phyloP scores from a whole-genome alignment of 805 yeast genomes.

The Saccharomyces kudriavzevii region DNA sequence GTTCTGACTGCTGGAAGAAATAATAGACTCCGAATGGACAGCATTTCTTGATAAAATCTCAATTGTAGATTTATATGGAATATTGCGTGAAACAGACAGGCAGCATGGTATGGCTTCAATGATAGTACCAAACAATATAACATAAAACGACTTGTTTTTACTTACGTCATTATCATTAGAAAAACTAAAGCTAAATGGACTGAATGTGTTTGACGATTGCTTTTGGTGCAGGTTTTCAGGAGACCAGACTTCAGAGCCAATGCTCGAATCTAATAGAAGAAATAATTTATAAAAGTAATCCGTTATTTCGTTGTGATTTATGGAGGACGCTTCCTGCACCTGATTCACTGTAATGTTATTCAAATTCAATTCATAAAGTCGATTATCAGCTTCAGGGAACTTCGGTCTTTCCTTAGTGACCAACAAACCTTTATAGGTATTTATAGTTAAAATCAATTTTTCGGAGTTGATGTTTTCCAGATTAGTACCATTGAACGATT shows the following conservation, averaged over 20 bases:
- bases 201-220: conserved; percentile 31
- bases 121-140: conserved; percentile 60
- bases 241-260: conserved; percentile 40
- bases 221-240: conserved; percentile 32
- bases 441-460: conserved; percentile 57
- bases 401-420: conserved; percentile 61
- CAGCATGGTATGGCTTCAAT: conserved; percentile 73
- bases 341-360: conserved; percentile 29
- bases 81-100: conserved; percentile 35
- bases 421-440: conserved; percentile 63
- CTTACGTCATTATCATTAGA: conserved; percentile 29
- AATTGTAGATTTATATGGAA: conserved; percentile 55
- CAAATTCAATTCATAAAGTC: conserved; percentile 28
- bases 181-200: conserved; percentile 35
- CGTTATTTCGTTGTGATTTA: conserved; percentile 64
- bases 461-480: conserved; percentile 65
- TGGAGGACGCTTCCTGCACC: conserved; percentile 21
- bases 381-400: conserved; percentile 50
- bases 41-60: conserved; percentile 74
- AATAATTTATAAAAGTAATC: conserved; percentile 47
- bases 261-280: conserved; percentile 50
- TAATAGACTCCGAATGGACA: conserved; percentile 54
- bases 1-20: conserved; percentile 54
- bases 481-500: conserved; percentile 47
- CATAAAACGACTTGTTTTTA: conserved; percentile 31